Conservation (phyloP, 1,284 basidiomycete species). For the Malassezia cuniculi region DNA sequence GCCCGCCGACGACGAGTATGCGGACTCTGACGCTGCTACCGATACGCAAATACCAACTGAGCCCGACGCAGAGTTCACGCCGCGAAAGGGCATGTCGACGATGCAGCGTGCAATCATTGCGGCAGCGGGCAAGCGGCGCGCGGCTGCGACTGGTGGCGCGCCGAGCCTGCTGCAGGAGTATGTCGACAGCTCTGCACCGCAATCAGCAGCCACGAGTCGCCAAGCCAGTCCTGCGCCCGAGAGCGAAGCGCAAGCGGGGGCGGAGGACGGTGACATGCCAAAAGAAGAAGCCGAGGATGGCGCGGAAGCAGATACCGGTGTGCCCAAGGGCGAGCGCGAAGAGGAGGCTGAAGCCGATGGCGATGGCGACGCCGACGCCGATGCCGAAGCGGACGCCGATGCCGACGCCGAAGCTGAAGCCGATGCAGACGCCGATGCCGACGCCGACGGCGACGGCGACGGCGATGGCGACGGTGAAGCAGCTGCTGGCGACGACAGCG, state of each 20-base stretch:
- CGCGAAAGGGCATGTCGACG: background rate
- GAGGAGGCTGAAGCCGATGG: slow-evolving; percentile 13
- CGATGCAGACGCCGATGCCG: slow-evolving; percentile 2
- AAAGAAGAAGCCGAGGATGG: background rate
- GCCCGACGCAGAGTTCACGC: background rate
- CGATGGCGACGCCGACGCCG: slow-evolving; percentile 16
- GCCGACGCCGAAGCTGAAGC: background rate
- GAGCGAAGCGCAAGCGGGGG: slow-evolving; percentile 4
- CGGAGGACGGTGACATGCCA: slow-evolving; percentile 1
- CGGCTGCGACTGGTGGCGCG: slow-evolving; percentile 32
- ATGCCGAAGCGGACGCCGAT: slow-evolving; percentile 5
- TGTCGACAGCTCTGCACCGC: slow-evolving; percentile 21
- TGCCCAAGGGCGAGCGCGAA: background rate
- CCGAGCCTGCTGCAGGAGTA: slow-evolving; percentile 27
- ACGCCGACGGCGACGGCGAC: slow-evolving; percentile 1
- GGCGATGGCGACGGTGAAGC: slow-evolving; percentile 8
- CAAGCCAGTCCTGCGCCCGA: slow-evolving; percentile 17
- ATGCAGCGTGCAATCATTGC: slow-evolving; percentile 11
- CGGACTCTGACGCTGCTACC: slow-evolving; percentile 5
- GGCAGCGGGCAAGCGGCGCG: slow-evolving; percentile 23
- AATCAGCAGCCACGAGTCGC: slow-evolving; percentile 24
- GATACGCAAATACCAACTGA: background rate
- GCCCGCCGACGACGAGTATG: slow-evolving; percentile 17
- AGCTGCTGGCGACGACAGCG: slow-evolving; percentile 19
- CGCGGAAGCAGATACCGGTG: slow-evolving; percentile 2